Percentiles rank a stretch among this genome's conserved stretches.
phyloP scores from a whole-genome alignment of 305 asterid species.

The Nicotiana rustica region DNA sequence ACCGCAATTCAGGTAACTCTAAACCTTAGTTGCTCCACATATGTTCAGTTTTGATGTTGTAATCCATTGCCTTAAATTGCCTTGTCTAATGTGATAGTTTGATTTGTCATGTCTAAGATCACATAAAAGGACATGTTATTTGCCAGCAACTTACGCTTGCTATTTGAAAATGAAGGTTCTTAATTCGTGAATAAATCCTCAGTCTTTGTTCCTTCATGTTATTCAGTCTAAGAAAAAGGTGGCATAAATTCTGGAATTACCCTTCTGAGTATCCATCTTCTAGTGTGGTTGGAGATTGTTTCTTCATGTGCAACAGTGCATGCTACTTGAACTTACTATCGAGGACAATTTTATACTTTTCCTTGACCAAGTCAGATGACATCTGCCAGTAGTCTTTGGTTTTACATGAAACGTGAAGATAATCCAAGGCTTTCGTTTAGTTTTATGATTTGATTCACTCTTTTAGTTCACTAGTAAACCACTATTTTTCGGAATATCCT shows the following conservation, averaged over 20 bases:
- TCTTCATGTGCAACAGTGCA: not conserved
- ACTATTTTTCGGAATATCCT: not conserved
- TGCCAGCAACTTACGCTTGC: constrained; percentile 22
- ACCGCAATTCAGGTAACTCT: constrained; percentile 67
- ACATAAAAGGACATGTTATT: constrained; percentile 5
- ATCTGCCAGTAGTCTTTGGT: not conserved
- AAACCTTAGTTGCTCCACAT: not conserved
- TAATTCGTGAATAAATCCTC: constrained; percentile 5
- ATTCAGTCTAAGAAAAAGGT: not conserved
- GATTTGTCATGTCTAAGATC: constrained; percentile 11
- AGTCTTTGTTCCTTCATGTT: not conserved
- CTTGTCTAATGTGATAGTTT: constrained; percentile 17
- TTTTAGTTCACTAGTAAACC: not conserved
- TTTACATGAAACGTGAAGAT: not conserved
- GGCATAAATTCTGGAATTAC: constrained; percentile 19
- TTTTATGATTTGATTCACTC: constrained; percentile 13
- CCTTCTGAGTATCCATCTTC: not conserved
- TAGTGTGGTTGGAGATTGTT: not conserved
- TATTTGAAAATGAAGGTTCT: constrained; percentile 18
- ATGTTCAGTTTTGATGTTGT: constrained; percentile 15
- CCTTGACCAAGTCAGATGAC: constrained; percentile 13
- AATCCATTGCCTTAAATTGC: constrained; percentile 3
- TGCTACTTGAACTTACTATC: not conserved
- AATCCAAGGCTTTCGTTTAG: not conserved
- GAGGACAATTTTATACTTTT: not conserved